These are phyloP conservation scores for Panaeolus papilionaceus DNA, from an alignment of 768 basidiomycete genomes.

Conservation along the genomic window DNA sequence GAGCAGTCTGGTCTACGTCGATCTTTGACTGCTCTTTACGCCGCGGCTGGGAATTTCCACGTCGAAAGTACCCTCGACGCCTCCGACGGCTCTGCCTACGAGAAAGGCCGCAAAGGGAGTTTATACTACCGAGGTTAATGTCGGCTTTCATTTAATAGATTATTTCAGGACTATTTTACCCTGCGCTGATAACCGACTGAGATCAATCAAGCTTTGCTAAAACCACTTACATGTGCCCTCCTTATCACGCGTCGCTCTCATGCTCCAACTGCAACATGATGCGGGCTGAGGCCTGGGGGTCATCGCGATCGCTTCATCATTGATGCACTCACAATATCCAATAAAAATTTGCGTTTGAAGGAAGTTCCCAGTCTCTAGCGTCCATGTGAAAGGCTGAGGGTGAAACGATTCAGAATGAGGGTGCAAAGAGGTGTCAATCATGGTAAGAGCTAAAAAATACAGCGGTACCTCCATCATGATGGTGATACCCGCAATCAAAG, in stretches of 20 bases:
- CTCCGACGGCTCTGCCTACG: background rate
- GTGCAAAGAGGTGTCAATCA: background rate
- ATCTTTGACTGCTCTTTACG: background rate
- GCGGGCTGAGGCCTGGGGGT: no score
- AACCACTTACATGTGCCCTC: background rate
- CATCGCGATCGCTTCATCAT: background rate
- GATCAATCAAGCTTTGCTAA: background rate
- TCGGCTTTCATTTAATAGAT: background rate
- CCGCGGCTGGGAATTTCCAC: constrained; percentile 8
- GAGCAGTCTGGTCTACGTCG: constrained; percentile 50
- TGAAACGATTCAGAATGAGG: background rate
- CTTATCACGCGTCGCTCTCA: background rate
- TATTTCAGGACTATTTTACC: background rate
- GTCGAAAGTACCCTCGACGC: background rate
- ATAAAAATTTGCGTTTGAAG: background rate
- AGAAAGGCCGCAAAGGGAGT: background rate
- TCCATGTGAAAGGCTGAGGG: background rate
- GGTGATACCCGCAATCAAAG: background rate
- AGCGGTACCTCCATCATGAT: background rate
- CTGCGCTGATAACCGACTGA: background rate
- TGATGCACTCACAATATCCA: background rate
- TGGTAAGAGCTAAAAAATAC: background rate
- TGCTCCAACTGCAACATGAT: background rate
- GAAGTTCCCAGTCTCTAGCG: background rate
- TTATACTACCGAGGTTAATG: constrained; percentile 7